phyloP scores from a whole-genome alignment of 2,329 filamentous ascomycete genomes.

The Calonectria pseudoreteaudii region DNA sequence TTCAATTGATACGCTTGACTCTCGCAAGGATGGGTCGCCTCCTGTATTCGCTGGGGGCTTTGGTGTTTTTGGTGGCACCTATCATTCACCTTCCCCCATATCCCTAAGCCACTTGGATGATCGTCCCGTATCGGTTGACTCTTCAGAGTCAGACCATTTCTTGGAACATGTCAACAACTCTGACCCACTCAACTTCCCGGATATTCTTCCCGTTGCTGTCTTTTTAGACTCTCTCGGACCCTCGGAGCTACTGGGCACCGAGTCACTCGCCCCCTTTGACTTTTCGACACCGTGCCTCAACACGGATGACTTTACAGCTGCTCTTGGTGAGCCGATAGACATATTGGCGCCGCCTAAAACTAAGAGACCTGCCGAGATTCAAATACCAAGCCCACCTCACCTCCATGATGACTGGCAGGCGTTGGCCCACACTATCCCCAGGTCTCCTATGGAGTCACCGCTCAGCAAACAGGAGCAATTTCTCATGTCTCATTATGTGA shows the following conservation, averaged over 20 bases:
- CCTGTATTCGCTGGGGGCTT: slow-evolving; percentile 9
- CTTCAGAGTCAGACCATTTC: slow-evolving; percentile 17
- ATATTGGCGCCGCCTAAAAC: neutral
- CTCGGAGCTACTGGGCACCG: slow-evolving; percentile 13
- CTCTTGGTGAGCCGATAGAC: slow-evolving; percentile 4
- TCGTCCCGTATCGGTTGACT: slow-evolving; percentile 10
- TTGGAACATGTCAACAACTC: neutral
- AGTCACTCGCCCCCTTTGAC: slow-evolving; percentile 12
- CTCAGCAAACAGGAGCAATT: slow-evolving; percentile 34
- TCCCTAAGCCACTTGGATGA: neutral
- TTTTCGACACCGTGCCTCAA: slow-evolving; percentile 5
- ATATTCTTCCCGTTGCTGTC: slow-evolving; percentile 16
- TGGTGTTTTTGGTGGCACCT: slow-evolving; percentile 9
- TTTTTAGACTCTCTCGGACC: slow-evolving; percentile 15
- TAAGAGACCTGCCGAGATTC: neutral
- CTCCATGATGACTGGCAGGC: slow-evolving; percentile 12
- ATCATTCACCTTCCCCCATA: neutral
- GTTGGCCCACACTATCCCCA: slow-evolving; percentile 9
- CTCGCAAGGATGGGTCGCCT: neutral
- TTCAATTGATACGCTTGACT: slow-evolving; percentile 14
- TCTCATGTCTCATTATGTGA: slow-evolving; percentile 40
- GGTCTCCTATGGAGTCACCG: slow-evolving; percentile 11
- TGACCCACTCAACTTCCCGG: slow-evolving; percentile 9
- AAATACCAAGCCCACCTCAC: neutral
- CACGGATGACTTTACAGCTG: neutral